Evolutionary conservation across 257 asterid species (phyloP).

Genomic region (Salvia hispanica): DNA sequence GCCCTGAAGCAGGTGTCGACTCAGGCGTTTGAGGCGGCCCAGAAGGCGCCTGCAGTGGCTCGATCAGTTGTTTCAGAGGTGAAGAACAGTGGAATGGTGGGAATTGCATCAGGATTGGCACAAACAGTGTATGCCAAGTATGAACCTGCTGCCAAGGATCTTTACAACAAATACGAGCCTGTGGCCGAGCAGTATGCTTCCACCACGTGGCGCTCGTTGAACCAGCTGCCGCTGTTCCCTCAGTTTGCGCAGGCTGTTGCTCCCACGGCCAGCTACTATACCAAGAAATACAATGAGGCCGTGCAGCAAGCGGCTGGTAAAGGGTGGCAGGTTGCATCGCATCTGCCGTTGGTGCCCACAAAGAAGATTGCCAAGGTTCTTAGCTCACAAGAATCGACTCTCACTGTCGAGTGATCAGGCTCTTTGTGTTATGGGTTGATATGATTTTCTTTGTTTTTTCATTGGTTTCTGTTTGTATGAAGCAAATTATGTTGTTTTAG

Average conservation of each 20-base stretch:
- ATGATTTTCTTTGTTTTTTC: not conserved
- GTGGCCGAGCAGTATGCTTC: conserved; percentile 85
- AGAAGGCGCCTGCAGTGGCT: conserved; percentile 67
- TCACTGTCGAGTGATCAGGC: not conserved
- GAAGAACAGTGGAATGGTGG: conserved; percentile 66
- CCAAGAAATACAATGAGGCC: conserved; percentile 71
- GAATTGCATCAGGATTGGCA: conserved; percentile 76
- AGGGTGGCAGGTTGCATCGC: conserved; percentile 72
- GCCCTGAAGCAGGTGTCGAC: conserved; percentile 55
- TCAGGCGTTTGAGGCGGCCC: conserved; percentile 58
- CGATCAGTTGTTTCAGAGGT: conserved; percentile 67
- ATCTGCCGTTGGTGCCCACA: conserved; percentile 81
- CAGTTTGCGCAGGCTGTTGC: conserved; percentile 66
- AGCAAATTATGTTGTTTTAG: not conserved
- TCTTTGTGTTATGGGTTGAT: no score
- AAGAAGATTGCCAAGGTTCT: conserved; percentile 69
- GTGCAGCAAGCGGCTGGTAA: conserved; percentile 62
- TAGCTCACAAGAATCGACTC: conserved; percentile 7
- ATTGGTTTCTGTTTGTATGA: not conserved
- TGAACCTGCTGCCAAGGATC: conserved; percentile 79
- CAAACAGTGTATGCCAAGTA: conserved; percentile 63
- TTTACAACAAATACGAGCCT: conserved; percentile 77
- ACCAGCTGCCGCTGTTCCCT: conserved; percentile 73
- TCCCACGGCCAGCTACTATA: conserved; percentile 70
- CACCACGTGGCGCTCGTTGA: conserved; percentile 64